phyloP scores from a whole-genome alignment of 2,329 filamentous ascomycete genomes.

The Cladophialophora psammophila region DNA sequence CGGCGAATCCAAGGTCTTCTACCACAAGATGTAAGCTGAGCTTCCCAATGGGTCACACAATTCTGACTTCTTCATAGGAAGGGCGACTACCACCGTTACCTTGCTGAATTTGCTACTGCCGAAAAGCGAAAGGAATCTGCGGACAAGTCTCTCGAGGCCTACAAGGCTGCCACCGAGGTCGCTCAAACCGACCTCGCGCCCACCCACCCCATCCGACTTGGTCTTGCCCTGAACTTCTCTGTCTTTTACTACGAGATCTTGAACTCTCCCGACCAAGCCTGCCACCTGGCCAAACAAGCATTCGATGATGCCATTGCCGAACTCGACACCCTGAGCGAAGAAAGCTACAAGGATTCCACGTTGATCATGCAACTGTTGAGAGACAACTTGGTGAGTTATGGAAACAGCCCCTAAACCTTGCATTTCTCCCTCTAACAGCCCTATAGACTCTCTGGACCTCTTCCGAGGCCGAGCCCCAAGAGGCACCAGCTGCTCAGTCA shows the following conservation, averaged over 20 bases:
- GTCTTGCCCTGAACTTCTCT: constrained; percentile 93
- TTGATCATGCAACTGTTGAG: constrained; percentile 98
- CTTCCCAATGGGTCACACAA: background rate
- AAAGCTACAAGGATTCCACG: constrained; percentile 99
- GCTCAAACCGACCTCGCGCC: constrained; percentile 87
- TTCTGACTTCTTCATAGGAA: constrained; percentile 69
- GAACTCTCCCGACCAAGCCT: constrained; percentile 97
- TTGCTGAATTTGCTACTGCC: constrained; percentile 93
- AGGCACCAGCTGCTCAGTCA: constrained; percentile 47
- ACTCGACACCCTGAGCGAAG: constrained; percentile 95
- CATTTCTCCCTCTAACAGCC: constrained; percentile 9
- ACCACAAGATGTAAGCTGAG: constrained; percentile 90
- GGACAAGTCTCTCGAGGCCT: constrained; percentile 93
- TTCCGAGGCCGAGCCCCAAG: constrained; percentile 88
- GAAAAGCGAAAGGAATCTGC: constrained; percentile 95
- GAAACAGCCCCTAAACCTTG: constrained; percentile 4
- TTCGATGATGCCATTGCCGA: constrained; percentile 98
- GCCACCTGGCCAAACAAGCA: constrained; percentile 94
- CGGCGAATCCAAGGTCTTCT: constrained; percentile 99
- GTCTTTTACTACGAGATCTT: constrained; percentile 99
- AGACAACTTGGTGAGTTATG: constrained; percentile 81
- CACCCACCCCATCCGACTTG: constrained; percentile 91
- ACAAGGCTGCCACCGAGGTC: constrained; percentile 93
- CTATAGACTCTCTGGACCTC: constrained; percentile 96
- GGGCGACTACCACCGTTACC: constrained; percentile 99